Percentiles rank a stretch among this genome's conserved stretches.
phyloP scores from a whole-genome alignment of 192 early-diverging fungal genomes.

The Gorgonomyces haynaldii region DNA sequence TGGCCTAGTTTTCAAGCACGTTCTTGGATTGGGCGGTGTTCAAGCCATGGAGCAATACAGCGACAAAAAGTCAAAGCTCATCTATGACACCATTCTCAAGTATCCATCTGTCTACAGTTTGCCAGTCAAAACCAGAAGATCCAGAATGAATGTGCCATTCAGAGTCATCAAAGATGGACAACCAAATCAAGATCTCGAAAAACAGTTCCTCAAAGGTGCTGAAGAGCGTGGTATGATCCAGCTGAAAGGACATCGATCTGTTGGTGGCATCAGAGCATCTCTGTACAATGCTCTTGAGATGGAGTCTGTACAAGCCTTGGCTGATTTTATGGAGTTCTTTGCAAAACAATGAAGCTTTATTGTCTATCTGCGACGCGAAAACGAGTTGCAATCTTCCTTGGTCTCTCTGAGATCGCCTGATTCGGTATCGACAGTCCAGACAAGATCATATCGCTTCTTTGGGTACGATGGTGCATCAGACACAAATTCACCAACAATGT shows the following conservation, averaged over 20 bases:
- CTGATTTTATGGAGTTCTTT: conserved; percentile 77
- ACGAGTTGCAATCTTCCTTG: no score
- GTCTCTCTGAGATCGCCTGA: no score
- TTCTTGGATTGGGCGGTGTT: conserved; percentile 57
- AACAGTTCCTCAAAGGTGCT: conserved; percentile 67
- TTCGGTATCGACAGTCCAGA: conserved; percentile 1
- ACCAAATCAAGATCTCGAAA: conserved; percentile 49
- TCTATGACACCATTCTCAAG: conserved; percentile 58
- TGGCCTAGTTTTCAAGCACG: conserved; percentile 79
- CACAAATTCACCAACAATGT: conserved; percentile 1
- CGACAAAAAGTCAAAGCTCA: conserved; percentile 47
- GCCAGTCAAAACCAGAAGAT: conserved; percentile 36
- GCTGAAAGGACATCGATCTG: conserved; percentile 87
- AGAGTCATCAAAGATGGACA: conserved; percentile 46
- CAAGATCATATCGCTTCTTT: background rate
- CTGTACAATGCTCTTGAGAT: conserved; percentile 90
- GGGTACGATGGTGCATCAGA: background rate
- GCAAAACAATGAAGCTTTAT: no score
- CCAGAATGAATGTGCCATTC: conserved; percentile 89
- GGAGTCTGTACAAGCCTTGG: conserved; percentile 70
- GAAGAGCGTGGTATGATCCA: conserved; percentile 70
- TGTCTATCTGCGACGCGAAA: no score
- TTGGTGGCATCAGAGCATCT: conserved; percentile 85
- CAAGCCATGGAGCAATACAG: conserved; percentile 54
- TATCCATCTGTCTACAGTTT: conserved; percentile 18